Conservation (phyloP, 2,329 filamentous ascomycete species). For the Pleurostoma richardsiae region DNA sequence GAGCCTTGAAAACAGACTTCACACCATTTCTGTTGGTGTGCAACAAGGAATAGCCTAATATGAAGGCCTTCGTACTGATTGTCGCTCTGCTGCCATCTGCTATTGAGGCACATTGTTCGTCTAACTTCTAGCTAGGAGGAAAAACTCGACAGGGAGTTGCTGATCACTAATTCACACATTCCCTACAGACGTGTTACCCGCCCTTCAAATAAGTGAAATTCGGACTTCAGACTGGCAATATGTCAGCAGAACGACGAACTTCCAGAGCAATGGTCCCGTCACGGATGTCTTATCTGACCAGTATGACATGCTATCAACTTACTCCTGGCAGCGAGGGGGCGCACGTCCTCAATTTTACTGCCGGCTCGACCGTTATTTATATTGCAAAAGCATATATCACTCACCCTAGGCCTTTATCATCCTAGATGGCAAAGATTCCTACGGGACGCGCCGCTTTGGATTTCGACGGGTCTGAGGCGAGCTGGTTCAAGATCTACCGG, state of each 20-base stretch:
- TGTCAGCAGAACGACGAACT: slow-evolving; percentile 43
- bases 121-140: no score
- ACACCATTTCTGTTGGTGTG: no score
- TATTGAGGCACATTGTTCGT: no score
- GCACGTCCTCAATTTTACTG: slow-evolving; percentile 34
- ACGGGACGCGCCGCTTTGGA: slow-evolving; percentile 27
- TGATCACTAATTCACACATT: no score
- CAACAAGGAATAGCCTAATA: no score
- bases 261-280: slow-evolving; percentile 42
- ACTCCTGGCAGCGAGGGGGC: slow-evolving; percentile 31
- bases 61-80: no score
- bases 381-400: slow-evolving; percentile 34
- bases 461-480: slow-evolving; percentile 29
- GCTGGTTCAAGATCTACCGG: slow-evolving; percentile 40
- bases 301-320: slow-evolving; percentile 47
- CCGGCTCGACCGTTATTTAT: slow-evolving; percentile 38
- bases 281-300: slow-evolving; percentile 38
- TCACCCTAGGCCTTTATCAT: slow-evolving; percentile 33
- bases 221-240: slow-evolving; percentile 37
- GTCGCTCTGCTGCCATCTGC: no score
- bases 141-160: no score
- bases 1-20: no score
- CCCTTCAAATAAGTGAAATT: neutral
- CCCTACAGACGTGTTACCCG: no score
- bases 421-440: slow-evolving; percentile 34